Conservation (phyloP, 345 rosid species). For the Brassica carinata region DNA sequence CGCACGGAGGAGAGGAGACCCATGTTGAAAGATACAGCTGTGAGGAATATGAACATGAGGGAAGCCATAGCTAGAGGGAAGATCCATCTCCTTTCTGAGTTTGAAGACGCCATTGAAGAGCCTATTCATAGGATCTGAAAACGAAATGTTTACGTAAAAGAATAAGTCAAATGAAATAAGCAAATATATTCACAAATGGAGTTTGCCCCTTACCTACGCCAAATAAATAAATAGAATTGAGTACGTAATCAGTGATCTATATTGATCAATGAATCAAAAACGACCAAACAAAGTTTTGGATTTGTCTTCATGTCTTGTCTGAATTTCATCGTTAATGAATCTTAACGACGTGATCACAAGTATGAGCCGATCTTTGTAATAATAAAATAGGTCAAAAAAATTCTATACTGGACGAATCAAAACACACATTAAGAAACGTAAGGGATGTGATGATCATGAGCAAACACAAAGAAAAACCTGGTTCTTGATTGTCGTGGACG, state of each 20-base stretch:
- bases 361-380: conserved; percentile 7
- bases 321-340: conserved; percentile 14
- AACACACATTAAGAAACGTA: conserved; percentile 7
- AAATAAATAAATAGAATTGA: neutral
- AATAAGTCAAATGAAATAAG: neutral
- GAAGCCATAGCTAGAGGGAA: conserved; percentile 84
- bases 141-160: conserved; percentile 4
- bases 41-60: conserved; percentile 67
- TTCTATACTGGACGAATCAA: neutral
- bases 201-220: conserved; percentile 30
- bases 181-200: conserved; percentile 1
- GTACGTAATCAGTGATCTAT: neutral
- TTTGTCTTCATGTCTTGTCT: neutral
- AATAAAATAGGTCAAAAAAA: neutral
- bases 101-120: conserved; percentile 57
- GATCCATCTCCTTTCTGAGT: conserved; percentile 91
- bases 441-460: neutral
- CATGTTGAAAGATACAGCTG: conserved; percentile 87
- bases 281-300: neutral
- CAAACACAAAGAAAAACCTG: conserved; percentile 2
- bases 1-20: conserved; percentile 77
- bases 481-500: conserved; percentile 11
- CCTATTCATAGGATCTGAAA: conserved; percentile 34
- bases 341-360: conserved; percentile 24
- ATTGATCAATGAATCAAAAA: neutral